Evolutionary conservation across 208 protist species (phyloP).

Genomic region (Sergeia podlipaevii): DNA sequence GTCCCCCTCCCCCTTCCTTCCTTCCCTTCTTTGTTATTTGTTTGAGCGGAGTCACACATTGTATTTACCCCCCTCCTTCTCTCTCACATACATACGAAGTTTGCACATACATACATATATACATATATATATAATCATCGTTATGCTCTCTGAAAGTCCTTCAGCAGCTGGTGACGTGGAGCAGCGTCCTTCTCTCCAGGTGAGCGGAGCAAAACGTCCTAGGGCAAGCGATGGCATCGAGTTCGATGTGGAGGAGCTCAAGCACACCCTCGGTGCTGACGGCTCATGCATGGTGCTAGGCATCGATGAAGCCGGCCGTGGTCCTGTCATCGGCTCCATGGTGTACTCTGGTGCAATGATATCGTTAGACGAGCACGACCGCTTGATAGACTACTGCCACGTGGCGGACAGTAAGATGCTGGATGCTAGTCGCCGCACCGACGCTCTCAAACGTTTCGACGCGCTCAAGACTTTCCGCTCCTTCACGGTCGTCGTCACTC

Average conservation of each 20-base stretch:
- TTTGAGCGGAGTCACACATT: too few relatives aligned
- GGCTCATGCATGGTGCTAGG: conserved; percentile 82
- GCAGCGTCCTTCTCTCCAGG: conserved; percentile 12
- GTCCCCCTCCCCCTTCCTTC: too few relatives aligned
- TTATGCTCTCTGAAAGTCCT: neutral
- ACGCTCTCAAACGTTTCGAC: conserved; percentile 44
- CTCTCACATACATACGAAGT: too few relatives aligned
- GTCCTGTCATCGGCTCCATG: conserved; percentile 94
- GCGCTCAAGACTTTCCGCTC: conserved; percentile 56
- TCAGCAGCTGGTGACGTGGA: too few relatives aligned
- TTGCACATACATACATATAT: too few relatives aligned
- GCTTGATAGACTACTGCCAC: conserved; percentile 57
- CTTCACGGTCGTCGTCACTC: conserved; percentile 58
- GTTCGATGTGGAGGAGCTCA: conserved; percentile 65
- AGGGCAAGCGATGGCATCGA: conserved; percentile 31
- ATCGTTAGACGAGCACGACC: conserved; percentile 68
- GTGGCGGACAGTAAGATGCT: conserved; percentile 91
- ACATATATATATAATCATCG: neutral
- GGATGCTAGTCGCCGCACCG: conserved; percentile 43
- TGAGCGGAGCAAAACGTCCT: conserved; percentile 49
- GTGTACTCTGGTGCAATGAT: conserved; percentile 90
- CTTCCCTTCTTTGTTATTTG: too few relatives aligned
- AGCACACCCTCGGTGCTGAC: conserved; percentile 33
- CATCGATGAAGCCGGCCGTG: conserved; percentile 95
- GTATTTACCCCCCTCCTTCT: too few relatives aligned